Conservation (phyloP, 169 alveolate genomes). For the Eimeria falciformis region DNA sequence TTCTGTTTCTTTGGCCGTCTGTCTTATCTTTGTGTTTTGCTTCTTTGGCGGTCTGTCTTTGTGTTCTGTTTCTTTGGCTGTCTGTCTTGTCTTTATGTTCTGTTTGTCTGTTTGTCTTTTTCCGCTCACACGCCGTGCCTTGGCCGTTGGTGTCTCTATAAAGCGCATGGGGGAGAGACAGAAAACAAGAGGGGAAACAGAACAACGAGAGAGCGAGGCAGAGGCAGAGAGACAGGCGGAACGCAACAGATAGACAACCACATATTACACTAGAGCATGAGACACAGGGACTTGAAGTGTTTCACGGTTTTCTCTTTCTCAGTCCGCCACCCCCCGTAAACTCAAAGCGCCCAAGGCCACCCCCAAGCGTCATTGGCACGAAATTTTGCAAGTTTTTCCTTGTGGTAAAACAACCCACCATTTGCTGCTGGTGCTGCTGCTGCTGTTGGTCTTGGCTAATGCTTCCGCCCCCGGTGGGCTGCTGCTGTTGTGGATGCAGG, state of each 20-base stretch:
- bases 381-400: conserved; percentile 20
- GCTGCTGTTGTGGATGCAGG: conserved; percentile 26
- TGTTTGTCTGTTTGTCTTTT: not conserved
- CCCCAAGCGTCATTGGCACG: conserved; percentile 18
- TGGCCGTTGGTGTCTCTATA: too few species aligned
- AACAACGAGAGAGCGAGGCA: too few species aligned
- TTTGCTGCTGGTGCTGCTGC: not conserved
- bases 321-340: not conserved
- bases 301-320: not conserved
- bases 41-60: not conserved
- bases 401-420: not conserved
- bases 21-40: not conserved
- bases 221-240: too few species aligned
- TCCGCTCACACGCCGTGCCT: too few species aligned
- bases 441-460: not conserved
- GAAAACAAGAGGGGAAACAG: too few species aligned
- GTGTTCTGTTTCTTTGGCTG: not conserved
- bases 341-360: conserved; percentile 12
- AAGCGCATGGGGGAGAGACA: too few species aligned
- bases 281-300: too few species aligned
- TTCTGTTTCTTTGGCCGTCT: not conserved
- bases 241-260: too few species aligned
- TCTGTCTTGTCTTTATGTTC: not conserved
- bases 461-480: not conserved
- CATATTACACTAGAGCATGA: too few species aligned